A percentile compares a stretch with the other conserved stretches of the same genome.
Conservation (phyloP, 2,329 filamentous ascomycete species). For the Pseudogymnoascus sp. region DNA sequence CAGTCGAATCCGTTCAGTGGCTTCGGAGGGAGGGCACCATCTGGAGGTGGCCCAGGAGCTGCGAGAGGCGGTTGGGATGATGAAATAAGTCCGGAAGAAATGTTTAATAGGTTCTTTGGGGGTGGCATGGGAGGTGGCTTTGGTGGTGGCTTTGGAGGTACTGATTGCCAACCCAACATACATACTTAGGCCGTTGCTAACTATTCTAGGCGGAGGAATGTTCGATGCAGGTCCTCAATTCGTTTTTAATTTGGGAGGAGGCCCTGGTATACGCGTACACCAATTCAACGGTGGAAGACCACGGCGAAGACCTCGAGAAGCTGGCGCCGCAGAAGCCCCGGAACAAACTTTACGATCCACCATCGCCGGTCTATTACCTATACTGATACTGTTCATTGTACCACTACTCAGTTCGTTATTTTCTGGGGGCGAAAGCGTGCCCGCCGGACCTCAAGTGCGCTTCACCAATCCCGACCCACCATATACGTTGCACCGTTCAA, state of each 20-base stretch:
- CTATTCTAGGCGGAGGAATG: constrained; percentile 39
- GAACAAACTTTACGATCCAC: constrained; percentile 44
- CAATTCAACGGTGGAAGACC: constrained; percentile 83
- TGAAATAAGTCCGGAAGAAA: constrained; percentile 90
- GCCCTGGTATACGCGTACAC: constrained; percentile 86
- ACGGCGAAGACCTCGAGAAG: constrained; percentile 65
- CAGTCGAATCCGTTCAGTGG: constrained; percentile 57
- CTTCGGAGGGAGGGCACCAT: constrained; percentile 42
- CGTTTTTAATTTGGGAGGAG: constrained; percentile 90
- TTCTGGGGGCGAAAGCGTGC: constrained; percentile 43
- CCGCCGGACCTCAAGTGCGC: constrained; percentile 61
- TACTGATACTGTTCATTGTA: constrained; percentile 82
- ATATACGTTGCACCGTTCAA: constrained; percentile 67
- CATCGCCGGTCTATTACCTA: constrained; percentile 72
- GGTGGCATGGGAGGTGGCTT: constrained; percentile 42
- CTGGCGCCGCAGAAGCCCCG: constrained; percentile 44
- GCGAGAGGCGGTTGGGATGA: constrained; percentile 67
- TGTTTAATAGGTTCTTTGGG: constrained; percentile 96
- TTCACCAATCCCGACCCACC: constrained; percentile 67
- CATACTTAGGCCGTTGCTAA: constrained; percentile 17
- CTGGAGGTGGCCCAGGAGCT: constrained; percentile 22
- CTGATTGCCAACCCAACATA: constrained; percentile 38
- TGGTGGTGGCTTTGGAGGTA: constrained; percentile 57
- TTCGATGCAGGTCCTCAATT: constrained; percentile 81
- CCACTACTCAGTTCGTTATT: constrained; percentile 79